Percentiles rank a stretch among this genome's conserved stretches.
phyloP scores from a whole-genome alignment of 179 eudicot species.

The Beta macrorhiza region DNA sequence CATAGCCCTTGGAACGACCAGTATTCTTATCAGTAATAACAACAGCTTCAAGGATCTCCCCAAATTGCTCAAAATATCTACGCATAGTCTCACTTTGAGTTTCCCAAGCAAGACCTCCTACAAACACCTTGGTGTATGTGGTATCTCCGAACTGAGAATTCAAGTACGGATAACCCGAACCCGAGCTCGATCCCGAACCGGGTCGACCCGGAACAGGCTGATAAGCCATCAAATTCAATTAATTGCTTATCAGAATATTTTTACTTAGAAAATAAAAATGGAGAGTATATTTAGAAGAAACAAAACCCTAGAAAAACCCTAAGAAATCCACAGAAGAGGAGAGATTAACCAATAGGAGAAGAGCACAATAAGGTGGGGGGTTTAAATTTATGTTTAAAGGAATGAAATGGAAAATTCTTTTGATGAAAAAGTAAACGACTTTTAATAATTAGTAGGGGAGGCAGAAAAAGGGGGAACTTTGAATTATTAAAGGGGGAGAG shows the following conservation, averaged over 20 bases:
- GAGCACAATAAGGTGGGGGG: neutral
- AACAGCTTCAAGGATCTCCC: conserved; percentile 86
- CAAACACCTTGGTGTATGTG: conserved; percentile 72
- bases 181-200: conserved; percentile 42
- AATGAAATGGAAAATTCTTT: neutral
- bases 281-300: neutral
- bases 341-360: conserved; percentile 4
- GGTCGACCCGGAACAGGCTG: conserved; percentile 51
- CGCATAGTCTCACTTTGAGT: conserved; percentile 69
- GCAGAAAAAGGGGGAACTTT: neutral
- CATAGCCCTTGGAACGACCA: conserved; percentile 84
- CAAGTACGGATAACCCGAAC: conserved; percentile 27
- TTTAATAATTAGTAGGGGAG: conserved; percentile 5
- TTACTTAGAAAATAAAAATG: neutral
- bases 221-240: conserved; percentile 37
- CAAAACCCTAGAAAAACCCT: conserved; percentile 47
- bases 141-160: conserved; percentile 75
- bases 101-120: conserved; percentile 92
- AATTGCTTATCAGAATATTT: neutral
- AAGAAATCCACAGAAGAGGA: conserved; percentile 17
- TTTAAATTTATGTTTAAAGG: neutral
- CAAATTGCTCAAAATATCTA: conserved; percentile 66
- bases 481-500: conserved; percentile 21
- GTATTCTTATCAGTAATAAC: conserved; percentile 81
- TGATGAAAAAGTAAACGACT: conserved; percentile 2